Percentiles rank a stretch among this genome's conserved stretches.
These are phyloP conservation scores for Aspergillus unguis DNA, from an alignment of 2,329 filamentous ascomycete species.

Conservation along the genomic window DNA sequence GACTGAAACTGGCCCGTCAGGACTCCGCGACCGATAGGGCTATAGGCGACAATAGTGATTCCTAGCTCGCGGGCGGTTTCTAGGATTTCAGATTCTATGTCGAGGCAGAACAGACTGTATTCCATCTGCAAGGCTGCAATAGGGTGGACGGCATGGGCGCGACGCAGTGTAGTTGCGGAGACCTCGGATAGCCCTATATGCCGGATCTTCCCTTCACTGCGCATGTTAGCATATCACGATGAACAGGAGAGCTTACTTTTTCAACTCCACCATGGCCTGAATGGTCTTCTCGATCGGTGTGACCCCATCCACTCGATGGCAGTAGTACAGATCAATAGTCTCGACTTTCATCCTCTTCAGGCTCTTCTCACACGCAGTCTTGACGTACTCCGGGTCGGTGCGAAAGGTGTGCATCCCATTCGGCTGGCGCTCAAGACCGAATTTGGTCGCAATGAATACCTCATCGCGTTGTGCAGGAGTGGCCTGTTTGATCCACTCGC, in stretches of 20 bases:
- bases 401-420: conserved; percentile 23
- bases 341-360: conserved; percentile 36
- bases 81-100: conserved; percentile 50
- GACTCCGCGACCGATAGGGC: conserved; percentile 59
- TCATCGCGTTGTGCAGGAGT: conserved; percentile 36
- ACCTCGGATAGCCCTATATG: conserved; percentile 49
- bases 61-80: conserved; percentile 58
- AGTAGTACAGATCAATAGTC: conserved; percentile 45
- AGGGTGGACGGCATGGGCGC: conserved; percentile 47
- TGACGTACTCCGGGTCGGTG: conserved; percentile 38
- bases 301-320: conserved; percentile 43
- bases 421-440: conserved; percentile 15
- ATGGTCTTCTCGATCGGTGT: conserved; percentile 47
- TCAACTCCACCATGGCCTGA: conserved; percentile 44
- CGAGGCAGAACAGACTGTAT: conserved; percentile 49
- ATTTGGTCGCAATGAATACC: conserved; percentile 42
- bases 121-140: conserved; percentile 52
- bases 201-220: conserved; percentile 47
- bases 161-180: conserved; percentile 46
- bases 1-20: conserved; percentile 51
- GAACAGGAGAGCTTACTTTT: conserved; percentile 26
- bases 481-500: conserved; percentile 39
- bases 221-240: not conserved
- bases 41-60: conserved; percentile 56
- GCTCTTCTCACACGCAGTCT: conserved; percentile 34